Conservation (phyloP, 345 rosid species). For the Sisymbrium altissimum region DNA sequence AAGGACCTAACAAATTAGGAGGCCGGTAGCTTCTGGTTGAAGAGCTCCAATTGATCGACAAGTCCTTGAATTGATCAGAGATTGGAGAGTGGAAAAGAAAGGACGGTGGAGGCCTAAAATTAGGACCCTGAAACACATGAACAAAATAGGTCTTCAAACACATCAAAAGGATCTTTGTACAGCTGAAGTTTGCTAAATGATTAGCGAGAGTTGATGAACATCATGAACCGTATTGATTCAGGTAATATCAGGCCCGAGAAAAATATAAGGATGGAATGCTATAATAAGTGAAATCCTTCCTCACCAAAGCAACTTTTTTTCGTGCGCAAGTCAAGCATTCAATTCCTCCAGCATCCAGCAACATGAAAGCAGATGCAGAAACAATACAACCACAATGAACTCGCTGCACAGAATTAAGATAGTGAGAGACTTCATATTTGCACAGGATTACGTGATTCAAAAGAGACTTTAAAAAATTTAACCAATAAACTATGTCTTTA, state of each 20-base stretch:
- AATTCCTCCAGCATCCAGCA: constrained; percentile 94
- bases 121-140: constrained; percentile 53
- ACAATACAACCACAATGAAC: constrained; percentile 96
- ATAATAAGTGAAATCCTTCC: constrained; percentile 25
- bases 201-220: constrained; percentile 4
- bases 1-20: constrained; percentile 56
- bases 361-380: constrained; percentile 47
- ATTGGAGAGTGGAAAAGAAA: constrained; percentile 42
- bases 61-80: constrained; percentile 56
- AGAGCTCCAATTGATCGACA: constrained; percentile 57
- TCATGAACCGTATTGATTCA: background rate
- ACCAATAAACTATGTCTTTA: constrained; percentile 33
- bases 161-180: constrained; percentile 5
- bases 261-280: background rate
- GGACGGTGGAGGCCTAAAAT: constrained; percentile 43
- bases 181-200: constrained; percentile 11
- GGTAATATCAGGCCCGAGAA: background rate
- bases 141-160: background rate
- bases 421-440: constrained; percentile 19
- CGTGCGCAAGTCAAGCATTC: constrained; percentile 76
- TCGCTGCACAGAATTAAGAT: constrained; percentile 45
- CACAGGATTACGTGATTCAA: constrained; percentile 7
- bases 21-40: constrained; percentile 79
- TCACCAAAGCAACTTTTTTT: constrained; percentile 61
- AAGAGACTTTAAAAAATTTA: background rate